Percentiles rank a stretch among this genome's conserved stretches.
phyloP scores from a whole-genome alignment of 2,329 filamentous ascomycete species.

The Fragosphaeria purpurea region DNA sequence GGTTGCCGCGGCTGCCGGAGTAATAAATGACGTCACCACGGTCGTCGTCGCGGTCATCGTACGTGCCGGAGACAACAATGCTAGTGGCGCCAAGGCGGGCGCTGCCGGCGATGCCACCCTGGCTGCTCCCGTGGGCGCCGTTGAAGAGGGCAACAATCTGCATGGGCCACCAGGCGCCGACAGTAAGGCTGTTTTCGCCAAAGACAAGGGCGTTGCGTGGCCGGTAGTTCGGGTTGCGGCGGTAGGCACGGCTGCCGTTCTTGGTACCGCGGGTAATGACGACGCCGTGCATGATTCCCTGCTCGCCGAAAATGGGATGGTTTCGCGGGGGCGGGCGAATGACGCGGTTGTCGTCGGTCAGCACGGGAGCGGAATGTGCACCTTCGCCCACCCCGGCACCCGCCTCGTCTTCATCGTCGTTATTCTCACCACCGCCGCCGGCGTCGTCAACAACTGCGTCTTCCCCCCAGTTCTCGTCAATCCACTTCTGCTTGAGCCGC shows the following conservation, averaged over 20 bases:
- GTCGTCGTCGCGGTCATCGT: slow-evolving; percentile 18
- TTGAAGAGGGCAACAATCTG: slow-evolving; percentile 40
- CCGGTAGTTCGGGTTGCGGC: slow-evolving; percentile 12
- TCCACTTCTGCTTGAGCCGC: slow-evolving; percentile 4
- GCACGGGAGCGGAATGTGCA: neutral
- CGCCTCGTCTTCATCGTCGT: neutral
- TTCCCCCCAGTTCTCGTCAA: slow-evolving; percentile 4
- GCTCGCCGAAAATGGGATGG: slow-evolving; percentile 21
- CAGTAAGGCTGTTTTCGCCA: slow-evolving; percentile 23
- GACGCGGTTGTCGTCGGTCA: neutral
- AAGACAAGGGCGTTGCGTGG: slow-evolving; percentile 12
- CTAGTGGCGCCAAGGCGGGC: slow-evolving; percentile 37
- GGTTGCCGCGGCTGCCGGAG: slow-evolving; percentile 17
- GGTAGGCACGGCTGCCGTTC: slow-evolving; percentile 7
- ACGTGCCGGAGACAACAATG: slow-evolving; percentile 34
- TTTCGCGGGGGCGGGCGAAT: slow-evolving; percentile 1
- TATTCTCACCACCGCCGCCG: neutral
- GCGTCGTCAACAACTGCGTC: neutral
- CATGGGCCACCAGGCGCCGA: slow-evolving; percentile 43
- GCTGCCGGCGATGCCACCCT: slow-evolving; percentile 42
- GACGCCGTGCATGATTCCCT: slow-evolving; percentile 2
- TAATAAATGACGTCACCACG: slow-evolving; percentile 17
- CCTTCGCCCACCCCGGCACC: neutral
- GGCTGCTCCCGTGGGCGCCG: slow-evolving; percentile 40
- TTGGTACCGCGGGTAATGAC: neutral